Conservation (phyloP, 805 yeast genomes). For the Zygoascus bituminiphila region DNA sequence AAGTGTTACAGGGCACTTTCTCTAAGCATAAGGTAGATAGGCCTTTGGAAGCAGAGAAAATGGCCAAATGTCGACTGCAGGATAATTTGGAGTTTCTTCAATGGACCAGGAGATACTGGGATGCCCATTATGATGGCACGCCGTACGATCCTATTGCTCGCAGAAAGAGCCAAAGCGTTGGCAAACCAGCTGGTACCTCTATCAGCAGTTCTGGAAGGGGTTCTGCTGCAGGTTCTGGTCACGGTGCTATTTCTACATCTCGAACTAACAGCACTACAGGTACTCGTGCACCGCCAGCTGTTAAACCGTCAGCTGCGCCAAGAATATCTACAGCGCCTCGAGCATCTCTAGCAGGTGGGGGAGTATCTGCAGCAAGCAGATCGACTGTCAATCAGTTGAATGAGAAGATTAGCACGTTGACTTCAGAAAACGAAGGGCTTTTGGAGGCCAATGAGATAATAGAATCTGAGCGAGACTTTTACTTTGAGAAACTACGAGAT, state of each 20-base stretch:
- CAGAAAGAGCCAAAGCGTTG: slow-evolving; percentile 32
- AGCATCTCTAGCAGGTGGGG: neutral
- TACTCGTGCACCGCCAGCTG: slow-evolving; percentile 3
- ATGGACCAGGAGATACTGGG: slow-evolving; percentile 84
- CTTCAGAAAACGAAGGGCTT: slow-evolving; percentile 49
- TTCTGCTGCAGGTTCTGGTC: slow-evolving; percentile 1
- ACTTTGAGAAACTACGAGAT: slow-evolving; percentile 80
- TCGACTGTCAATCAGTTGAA: slow-evolving; percentile 35
- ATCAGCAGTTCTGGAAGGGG: neutral
- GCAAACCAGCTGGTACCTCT: neutral
- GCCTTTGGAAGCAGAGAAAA: slow-evolving; percentile 68
- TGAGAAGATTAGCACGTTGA: slow-evolving; percentile 33
- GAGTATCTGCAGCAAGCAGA: slow-evolving; percentile 7
- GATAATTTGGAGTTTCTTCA: slow-evolving; percentile 92
- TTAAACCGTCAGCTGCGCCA: neutral
- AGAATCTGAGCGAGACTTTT: slow-evolving; percentile 76
- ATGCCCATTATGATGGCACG: slow-evolving; percentile 58
- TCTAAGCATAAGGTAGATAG: slow-evolving; percentile 61
- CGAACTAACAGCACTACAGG: slow-evolving; percentile 1
- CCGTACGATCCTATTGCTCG: slow-evolving; percentile 63
- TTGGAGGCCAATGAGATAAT: slow-evolving; percentile 54
- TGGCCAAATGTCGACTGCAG: slow-evolving; percentile 83
- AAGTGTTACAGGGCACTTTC: slow-evolving; percentile 77
- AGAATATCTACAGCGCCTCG: neutral
- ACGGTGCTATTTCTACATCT: neutral